Evolutionary conservation across 2,329 filamentous ascomycete genomes (phyloP), one percentile per base, ranked within the genome.

Genomic region (Pochonia chlamydosporia): DNA sequence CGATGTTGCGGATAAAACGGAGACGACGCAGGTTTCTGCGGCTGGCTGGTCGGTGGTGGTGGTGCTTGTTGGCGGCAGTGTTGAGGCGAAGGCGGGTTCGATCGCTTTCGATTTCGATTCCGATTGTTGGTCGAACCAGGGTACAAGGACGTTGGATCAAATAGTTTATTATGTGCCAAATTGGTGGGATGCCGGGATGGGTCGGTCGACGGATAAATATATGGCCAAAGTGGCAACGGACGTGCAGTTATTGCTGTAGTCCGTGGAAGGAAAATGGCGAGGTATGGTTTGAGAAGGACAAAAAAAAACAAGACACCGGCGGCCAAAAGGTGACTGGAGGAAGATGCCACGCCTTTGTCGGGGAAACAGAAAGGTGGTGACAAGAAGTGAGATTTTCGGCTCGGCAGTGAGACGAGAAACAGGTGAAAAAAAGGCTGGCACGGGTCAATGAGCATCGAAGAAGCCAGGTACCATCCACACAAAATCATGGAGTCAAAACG

Each of bases 291-390:
- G n/a, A n/a, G n/a, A n/a, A n/a, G n/a, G n/a, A n/a, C n/a, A n/a
- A n/a, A n/a, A n/a, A n/a, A 25, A 39, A 24, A 16, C 24, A 46
- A 30, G 33, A n/a, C 4, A 21, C 37, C 11, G 43, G 37, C 25
- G n/a, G 16, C 39, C 33, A 36, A 40, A 46, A 25, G 43, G 16
- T 28, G 43, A 49, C n/a, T n/a, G n/a, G n/a, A n/a, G n/a, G n/a
- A n/a, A n/a, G n/a, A n/a, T n/a, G n/a, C n/a, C 31, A 46, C 28
- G 16, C 11, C 14, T 40, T 25, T 31, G 30, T 26, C 11, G 11
- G 30, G 28, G 14, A 8, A 4, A 24, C 18, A 36, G 24, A 30
- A 24, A 20, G 46, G 37, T 49, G 43, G 28, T 43, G 20, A 30
- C 24, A 24, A 26, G 43, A 35, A 40, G 40, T 31, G 42, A 43